Evolutionary conservation across 2,329 filamentous ascomycete species (phyloP), one percentile per base, ranked within the genome.

Genomic region (Aspergillus pseudotamarii): DNA sequence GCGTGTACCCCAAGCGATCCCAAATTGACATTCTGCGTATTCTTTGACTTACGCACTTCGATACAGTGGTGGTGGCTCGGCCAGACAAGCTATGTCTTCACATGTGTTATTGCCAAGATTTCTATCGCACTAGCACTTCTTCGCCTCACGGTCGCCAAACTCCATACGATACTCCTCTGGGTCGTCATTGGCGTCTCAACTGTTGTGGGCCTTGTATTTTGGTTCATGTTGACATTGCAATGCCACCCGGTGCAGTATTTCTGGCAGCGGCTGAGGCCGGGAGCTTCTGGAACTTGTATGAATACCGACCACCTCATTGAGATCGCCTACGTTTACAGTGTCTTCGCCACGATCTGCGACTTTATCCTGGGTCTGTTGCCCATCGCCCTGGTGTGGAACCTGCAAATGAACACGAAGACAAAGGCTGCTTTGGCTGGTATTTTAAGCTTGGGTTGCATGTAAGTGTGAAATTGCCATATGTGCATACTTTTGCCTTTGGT

Each of bases 371-470:
- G 82, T n/a, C 78, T 86, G 54, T 71, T 87, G 4, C 85, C 85
- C 0, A 79, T 84, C 10, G 83, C 84, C 63, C 76, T 89, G 4
- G 79, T 89, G 1, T 84, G 80, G 77, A 80, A 82, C 30, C 71
- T 88, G 32, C 82, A 87, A 60, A 87, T 89, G 82, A 82, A 82
- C 53, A 68, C 65, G 9, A 80, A 77, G 60, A 83, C 82, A 2
- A 89, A 88, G 69, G 36, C 81, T 8, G 80, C 85, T 2, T 76
- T 88, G 26, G 82, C 82, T 11, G 78, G 79, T 6, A 80, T 89
- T 51, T 75, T 89, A 57, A 80, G 80, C 8, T 82, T 89, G 76
- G 88, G 86, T 32, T 86, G 86, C 68, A 79, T 83, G 59, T 77
- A 72, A 63, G 74, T 70, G 70, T 77, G 46, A 69, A 72, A 21